Base-by-base conservation (phyloP, 116 monocot species). In the Dioscorea cayenensis region DNA sequence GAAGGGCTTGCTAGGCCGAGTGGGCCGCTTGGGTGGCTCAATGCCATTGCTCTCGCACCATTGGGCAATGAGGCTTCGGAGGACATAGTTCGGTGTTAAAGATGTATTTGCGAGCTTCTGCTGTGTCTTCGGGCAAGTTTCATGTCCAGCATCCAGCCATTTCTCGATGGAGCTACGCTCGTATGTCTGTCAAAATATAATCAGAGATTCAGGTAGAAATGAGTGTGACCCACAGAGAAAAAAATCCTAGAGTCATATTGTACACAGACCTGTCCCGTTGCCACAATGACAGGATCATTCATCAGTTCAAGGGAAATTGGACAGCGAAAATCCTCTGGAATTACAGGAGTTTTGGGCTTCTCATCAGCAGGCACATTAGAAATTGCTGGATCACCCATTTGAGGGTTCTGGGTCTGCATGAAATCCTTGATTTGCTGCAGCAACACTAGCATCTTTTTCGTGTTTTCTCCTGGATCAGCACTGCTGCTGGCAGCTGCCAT, bases 281-380 rank as follows among this genome's bases (percentile, higher is more conserved):
- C 72, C 4, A 96, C 92, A 65, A 96, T 96, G 36, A 96, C 92
- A 36, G 96, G 96, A 84, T 96, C 96, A 68, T 84, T 90, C 96
- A 96, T 92, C 72, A 96, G 82, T 25, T 96, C 96, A 37, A 92
- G 76, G 2, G 92, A 92, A 29, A 96, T 96, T 21, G 96, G 92
- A 71, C 96, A 96, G 14, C 87, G 81, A 64, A 96, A 96, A 77
- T 96, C 96, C 82, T 92, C 90, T 16, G 96, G 96, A 77, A 96
- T 80, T 22, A 75, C 71, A 3, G 87, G 78, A 68, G 66, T 8
- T 71, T 83, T 81, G 1, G 37, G 36, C 64, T 77, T 81, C 21
- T 55, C 82, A 68, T 73, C 51, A n/a, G 78, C 25, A 27, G 65
- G 37, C 38, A 63, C 70, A 23, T 75, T 85, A 0, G 36, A 51